Evolutionary conservation across 2,329 filamentous ascomycete species (phyloP), one percentile per base, ranked within the genome.

Genomic region (Sphaerostilbella broomeana): DNA sequence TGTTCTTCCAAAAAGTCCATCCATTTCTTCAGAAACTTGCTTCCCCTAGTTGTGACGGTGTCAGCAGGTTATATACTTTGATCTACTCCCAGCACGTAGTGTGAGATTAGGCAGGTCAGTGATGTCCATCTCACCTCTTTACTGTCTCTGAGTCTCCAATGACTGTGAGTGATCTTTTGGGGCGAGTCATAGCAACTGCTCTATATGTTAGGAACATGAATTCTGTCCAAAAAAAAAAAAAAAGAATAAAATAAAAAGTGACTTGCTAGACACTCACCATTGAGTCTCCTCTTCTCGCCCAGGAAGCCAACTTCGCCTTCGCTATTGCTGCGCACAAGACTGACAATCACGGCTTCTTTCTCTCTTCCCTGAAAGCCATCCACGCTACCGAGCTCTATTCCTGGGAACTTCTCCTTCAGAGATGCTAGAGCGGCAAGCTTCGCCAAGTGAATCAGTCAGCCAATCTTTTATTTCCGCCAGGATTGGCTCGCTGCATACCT

Each of bases 181-280:
- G 87, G 49, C 92, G 79, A 46, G 92, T 98, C 89, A 98, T 97
- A 38, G 92, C 90, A 52, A 97, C 89, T 94, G 87, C n/a, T n/a
- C n/a, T n/a, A 34, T 15, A 7, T 5, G 22, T 17, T 6, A 5
- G 13, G 11, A 18, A 31, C 6, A 41, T 29, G 11, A 38, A 13
- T 35, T 20, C 25, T 27, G 20, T 16, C 3, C 15, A 36, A 27
- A 36, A 29, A n/a, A 18, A 41, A 38, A 43, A 37, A 21, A 35
- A n/a, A n/a, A n/a, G n/a, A n/a, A n/a, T n/a, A n/a, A n/a, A n/a
- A n/a, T n/a, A n/a, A n/a, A n/a, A n/a, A n/a, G n/a, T n/a, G n/a
- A n/a, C n/a, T n/a, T n/a, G n/a, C n/a, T n/a, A n/a, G n/a, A 43
- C 25, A 64, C 77, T 63, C 70, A 94, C 87, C 90, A 59, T 98